Conservation (phyloP, 208 protist species). For the Kentomonas sorsogonicus region DNA sequence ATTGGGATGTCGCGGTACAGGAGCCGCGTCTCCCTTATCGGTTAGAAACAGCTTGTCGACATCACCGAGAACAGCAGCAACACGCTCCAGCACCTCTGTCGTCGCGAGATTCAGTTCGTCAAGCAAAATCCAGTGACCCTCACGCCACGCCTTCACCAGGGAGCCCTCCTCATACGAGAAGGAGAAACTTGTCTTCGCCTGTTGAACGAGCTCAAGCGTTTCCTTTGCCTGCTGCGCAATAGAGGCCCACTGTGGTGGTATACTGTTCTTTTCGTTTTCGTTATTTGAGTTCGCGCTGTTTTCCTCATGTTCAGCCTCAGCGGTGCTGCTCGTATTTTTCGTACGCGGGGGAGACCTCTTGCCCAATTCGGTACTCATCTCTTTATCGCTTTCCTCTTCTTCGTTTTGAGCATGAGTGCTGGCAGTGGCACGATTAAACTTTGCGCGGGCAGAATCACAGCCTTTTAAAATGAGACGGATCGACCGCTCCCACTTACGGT, state of each 20-base stretch:
- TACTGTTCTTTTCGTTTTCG: background rate
- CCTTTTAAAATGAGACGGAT: constrained; percentile 75
- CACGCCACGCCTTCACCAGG: constrained; percentile 93
- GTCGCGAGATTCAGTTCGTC: constrained; percentile 99
- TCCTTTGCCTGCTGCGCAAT: constrained; percentile 45
- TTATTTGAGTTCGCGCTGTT: background rate
- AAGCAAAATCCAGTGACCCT: constrained; percentile 99
- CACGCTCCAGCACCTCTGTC: constrained; percentile 95
- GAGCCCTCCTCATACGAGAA: constrained; percentile 98
- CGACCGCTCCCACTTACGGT: constrained; percentile 55
- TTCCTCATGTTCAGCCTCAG: background rate
- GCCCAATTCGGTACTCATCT: too few species aligned
- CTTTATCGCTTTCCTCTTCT: too few species aligned
- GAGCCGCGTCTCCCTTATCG: constrained; percentile 56
- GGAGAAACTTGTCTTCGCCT: constrained; percentile 84
- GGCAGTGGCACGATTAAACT: too few species aligned
- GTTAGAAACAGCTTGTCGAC: constrained; percentile 79
- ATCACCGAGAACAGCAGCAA: constrained; percentile 94
- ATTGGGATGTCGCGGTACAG: constrained; percentile 91
- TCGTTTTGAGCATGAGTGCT: too few species aligned
- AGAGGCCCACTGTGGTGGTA: constrained; percentile 43
- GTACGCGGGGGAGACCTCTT: too few species aligned
- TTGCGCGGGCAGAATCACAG: constrained; percentile 49
- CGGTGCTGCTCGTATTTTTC: constrained; percentile 5
- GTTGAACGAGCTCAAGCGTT: constrained; percentile 47